phyloP scores from a whole-genome alignment of 148 eudicot species.

The Chenopodium suecicum region DNA sequence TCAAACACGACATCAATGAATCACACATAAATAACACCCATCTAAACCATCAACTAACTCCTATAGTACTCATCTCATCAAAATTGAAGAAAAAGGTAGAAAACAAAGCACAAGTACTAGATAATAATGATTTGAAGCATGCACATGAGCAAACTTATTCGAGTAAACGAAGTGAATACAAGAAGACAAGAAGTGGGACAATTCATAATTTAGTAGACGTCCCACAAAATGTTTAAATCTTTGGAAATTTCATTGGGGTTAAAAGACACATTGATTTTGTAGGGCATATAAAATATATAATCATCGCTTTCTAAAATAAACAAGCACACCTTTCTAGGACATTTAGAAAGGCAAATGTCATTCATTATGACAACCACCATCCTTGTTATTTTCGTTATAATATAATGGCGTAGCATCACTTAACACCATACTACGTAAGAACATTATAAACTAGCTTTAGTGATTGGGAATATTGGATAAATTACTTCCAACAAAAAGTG shows the following conservation, averaged over 20 bases:
- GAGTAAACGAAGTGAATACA: not conserved
- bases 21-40: no score
- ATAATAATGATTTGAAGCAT: not conserved
- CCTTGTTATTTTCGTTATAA: no score
- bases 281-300: constrained; percentile 7
- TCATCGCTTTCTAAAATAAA: not conserved
- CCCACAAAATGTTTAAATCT: constrained; percentile 16
- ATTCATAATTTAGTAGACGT: not conserved
- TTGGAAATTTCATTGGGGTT: not conserved
- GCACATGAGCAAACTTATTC: constrained; percentile 1
- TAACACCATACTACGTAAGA: not conserved
- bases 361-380: constrained; percentile 1
- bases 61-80: no score
- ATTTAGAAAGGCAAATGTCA: constrained; percentile 15
- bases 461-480: no score
- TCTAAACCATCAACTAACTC: no score
- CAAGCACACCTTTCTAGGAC: constrained; percentile 14
- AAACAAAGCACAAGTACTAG: not conserved
- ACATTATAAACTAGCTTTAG: no score
- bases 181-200: constrained; percentile 1
- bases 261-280: constrained; percentile 20
- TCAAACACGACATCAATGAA: no score
- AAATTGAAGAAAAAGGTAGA: no score
- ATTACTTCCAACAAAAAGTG: no score
- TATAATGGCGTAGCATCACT: no score